Conservation (phyloP, 495 filamentous ascomycete species). For the Aspergillus saccharolyticus region DNA sequence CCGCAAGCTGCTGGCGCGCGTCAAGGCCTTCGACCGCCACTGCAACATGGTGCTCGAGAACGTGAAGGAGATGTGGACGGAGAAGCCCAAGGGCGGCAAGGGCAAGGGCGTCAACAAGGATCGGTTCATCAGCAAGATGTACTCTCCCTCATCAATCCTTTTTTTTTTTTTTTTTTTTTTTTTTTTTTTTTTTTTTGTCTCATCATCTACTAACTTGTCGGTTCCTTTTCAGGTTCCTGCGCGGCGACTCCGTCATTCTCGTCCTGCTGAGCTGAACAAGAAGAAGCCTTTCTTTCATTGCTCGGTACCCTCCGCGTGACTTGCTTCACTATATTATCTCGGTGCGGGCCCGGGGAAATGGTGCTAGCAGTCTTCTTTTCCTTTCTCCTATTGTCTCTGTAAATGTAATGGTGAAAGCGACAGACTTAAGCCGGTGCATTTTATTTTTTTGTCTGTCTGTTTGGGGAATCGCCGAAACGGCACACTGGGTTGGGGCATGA, state of each 20-base stretch:
- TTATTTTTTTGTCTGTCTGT: too few relatives aligned
- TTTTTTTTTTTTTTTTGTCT: too few relatives aligned
- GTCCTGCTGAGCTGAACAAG: conserved; percentile 72
- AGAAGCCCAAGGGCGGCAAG: conserved; percentile 85
- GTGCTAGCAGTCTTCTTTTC: too few relatives aligned
- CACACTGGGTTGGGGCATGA: too few relatives aligned
- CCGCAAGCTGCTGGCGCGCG: conserved; percentile 73
- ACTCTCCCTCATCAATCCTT: conserved; percentile 38
- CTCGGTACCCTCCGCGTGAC: conserved; percentile 15
- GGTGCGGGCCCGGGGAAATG: background rate
- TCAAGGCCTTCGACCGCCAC: conserved; percentile 89
- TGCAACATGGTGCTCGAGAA: conserved; percentile 98
- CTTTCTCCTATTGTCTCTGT: background rate
- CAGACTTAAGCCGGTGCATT: too few relatives aligned
- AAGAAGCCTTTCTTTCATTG: background rate
- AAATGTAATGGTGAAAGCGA: conserved; percentile 1
- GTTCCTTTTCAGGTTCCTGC: conserved; percentile 63
- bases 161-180: too few relatives aligned
- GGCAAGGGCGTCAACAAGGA: conserved; percentile 95
- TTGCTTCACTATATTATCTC: conserved; percentile 4
- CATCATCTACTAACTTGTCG: background rate
- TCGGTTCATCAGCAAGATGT: conserved; percentile 98
- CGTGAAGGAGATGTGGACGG: conserved; percentile 99
- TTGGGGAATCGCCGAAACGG: too few relatives aligned
- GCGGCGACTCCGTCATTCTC: conserved; percentile 90